Percentiles rank a stretch among this genome's conserved stretches.
phyloP scores from a whole-genome alignment of 768 basidiomycete species.

The Crepidotus variabilis region DNA sequence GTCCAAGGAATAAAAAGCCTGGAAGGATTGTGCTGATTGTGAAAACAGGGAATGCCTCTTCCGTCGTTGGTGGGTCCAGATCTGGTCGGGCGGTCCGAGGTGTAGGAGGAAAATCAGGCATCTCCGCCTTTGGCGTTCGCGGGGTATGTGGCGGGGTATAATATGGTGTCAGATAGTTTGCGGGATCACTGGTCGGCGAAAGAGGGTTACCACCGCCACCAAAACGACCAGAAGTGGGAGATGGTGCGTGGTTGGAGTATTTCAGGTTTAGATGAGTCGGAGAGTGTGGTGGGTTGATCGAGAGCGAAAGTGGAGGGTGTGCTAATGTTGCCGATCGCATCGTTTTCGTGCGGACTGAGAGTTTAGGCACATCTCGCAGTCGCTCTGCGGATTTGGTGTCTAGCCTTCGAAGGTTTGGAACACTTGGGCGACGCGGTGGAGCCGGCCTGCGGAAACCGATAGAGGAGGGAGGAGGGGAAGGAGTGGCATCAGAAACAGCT shows the following conservation, averaged over 20 bases:
- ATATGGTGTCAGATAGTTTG: slow-evolving; percentile 45
- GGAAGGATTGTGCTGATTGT: slow-evolving; percentile 90
- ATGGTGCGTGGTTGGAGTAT: slow-evolving; percentile 53
- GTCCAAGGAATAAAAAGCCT: slow-evolving; percentile 86
- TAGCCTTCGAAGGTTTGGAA: slow-evolving; percentile 56
- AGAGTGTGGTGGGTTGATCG: slow-evolving; percentile 36
- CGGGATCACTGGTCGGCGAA: slow-evolving; percentile 29
- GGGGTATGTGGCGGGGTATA: slow-evolving; percentile 54
- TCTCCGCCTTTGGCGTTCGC: slow-evolving; percentile 34
- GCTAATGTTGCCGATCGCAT: slow-evolving; percentile 55
- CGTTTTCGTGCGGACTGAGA: slow-evolving; percentile 59
- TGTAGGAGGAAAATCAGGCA: slow-evolving; percentile 42
- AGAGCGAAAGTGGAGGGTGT: slow-evolving; percentile 41
- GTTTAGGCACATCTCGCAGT: slow-evolving; percentile 49
- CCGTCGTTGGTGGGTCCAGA: slow-evolving; percentile 52
- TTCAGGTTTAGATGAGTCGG: slow-evolving; percentile 60
- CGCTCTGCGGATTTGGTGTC: slow-evolving; percentile 58
- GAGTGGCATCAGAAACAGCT: slow-evolving; percentile 38
- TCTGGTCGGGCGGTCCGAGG: slow-evolving; percentile 66
- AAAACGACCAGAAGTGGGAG: slow-evolving; percentile 46
- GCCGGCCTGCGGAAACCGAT: slow-evolving; percentile 48
- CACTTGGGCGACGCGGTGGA: slow-evolving; percentile 58
- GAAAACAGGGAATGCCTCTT: slow-evolving; percentile 64
- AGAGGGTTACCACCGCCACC: slow-evolving; percentile 23
- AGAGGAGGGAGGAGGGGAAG: slow-evolving; percentile 68